phyloP scores from a whole-genome alignment of 768 basidiomycete genomes.

The Pleurotus cornucopiae region DNA sequence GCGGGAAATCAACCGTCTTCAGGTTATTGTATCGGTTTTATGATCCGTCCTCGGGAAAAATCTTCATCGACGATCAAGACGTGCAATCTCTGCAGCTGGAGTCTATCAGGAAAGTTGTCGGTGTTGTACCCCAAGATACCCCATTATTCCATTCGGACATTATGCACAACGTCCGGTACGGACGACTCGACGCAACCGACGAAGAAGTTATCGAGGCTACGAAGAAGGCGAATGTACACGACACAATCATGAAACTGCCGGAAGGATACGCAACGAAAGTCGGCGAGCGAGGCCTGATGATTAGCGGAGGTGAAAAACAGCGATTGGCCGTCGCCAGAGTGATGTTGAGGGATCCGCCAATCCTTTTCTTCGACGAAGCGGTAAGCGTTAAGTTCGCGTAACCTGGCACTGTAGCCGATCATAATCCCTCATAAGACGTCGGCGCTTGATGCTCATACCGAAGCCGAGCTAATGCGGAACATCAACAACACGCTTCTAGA shows the following conservation, averaged over 20 bases:
- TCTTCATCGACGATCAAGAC: slow-evolving; percentile 86
- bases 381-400: slow-evolving; percentile 39
- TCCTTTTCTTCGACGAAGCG: slow-evolving; percentile 98
- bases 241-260: slow-evolving; percentile 74
- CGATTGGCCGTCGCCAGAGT: slow-evolving; percentile 90
- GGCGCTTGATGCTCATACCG: slow-evolving; percentile 92
- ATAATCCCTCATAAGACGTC: slow-evolving; percentile 63
- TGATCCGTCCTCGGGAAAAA: slow-evolving; percentile 75
- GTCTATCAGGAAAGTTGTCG: slow-evolving; percentile 71
- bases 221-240: slow-evolving; percentile 81
- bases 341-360: slow-evolving; percentile 90
- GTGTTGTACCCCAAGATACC: slow-evolving; percentile 97
- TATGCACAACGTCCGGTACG: slow-evolving; percentile 94
- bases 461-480: slow-evolving; percentile 92
- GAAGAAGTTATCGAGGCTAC: slow-evolving; percentile 86
- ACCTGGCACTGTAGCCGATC: too few species aligned
- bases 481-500: slow-evolving; percentile 77
- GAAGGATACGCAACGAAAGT: slow-evolving; percentile 89
- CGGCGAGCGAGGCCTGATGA: slow-evolving; percentile 96
- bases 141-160: slow-evolving; percentile 96
- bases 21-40: slow-evolving; percentile 95
- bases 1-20: slow-evolving; percentile 96
- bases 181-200: slow-evolving; percentile 80
- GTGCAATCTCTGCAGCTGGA: slow-evolving; percentile 68
- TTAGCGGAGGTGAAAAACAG: slow-evolving; percentile 98